Percentiles rank a stretch among this genome's conserved stretches.
Conservation (phyloP, 192 early-diverging fungal genomes). For the Coemansia sp. region DNA sequence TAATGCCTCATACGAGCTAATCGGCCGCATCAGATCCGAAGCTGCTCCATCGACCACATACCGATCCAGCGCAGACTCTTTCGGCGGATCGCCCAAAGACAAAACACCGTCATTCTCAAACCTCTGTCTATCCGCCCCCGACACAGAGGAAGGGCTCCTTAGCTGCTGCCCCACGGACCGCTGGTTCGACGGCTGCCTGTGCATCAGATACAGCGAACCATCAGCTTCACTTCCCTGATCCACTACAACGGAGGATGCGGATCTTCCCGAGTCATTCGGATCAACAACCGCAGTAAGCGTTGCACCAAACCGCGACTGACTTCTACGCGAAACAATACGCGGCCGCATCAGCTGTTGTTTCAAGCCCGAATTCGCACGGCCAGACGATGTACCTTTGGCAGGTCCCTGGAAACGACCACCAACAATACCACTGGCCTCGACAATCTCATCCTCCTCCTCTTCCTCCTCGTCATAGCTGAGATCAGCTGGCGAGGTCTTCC, state of each 20-base stretch:
- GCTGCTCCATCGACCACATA: slow-evolving; percentile 24
- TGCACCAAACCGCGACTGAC: slow-evolving; percentile 47
- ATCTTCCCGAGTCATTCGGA: background rate
- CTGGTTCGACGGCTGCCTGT: slow-evolving; percentile 2
- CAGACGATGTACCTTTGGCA: background rate
- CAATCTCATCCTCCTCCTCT: slow-evolving; percentile 42
- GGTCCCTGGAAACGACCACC: slow-evolving; percentile 5
- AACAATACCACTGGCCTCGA: slow-evolving; percentile 43
- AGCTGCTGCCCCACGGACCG: background rate
- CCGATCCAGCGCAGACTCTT: slow-evolving; percentile 44
- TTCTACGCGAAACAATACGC: slow-evolving; percentile 44
- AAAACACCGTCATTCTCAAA: background rate
- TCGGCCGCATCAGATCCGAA: slow-evolving; percentile 18
- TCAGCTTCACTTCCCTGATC: background rate
- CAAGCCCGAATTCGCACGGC: background rate
- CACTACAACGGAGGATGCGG: background rate
- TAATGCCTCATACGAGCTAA: slow-evolving; percentile 48
- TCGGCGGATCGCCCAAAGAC: slow-evolving; percentile 10
- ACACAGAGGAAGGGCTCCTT: background rate
- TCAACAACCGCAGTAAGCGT: slow-evolving; percentile 40
- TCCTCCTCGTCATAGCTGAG: slow-evolving; percentile 20
- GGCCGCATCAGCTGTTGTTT: slow-evolving; percentile 11
- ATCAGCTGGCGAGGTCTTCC: slow-evolving; percentile 9
- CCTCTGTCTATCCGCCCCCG: background rate
- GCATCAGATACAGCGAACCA: slow-evolving; percentile 1